phyloP scores from a whole-genome alignment of 2,329 filamentous ascomycete genomes.

The Diplodia scrobiculata region DNA sequence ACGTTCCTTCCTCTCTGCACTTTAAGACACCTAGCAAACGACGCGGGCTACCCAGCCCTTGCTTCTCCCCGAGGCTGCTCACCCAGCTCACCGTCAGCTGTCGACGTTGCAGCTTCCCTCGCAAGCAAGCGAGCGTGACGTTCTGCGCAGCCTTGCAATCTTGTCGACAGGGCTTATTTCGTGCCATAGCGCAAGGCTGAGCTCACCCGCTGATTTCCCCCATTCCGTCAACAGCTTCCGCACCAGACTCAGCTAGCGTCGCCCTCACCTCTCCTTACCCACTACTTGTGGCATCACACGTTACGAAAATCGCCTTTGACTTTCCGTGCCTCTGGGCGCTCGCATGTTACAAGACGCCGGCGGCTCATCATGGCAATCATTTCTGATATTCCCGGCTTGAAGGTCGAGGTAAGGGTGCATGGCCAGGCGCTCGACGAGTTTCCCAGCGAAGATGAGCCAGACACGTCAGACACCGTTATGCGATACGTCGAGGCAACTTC shows the following conservation, averaged over 20 bases:
- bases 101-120: not conserved
- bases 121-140: not conserved
- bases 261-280: not conserved
- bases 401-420: not conserved
- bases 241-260: not conserved
- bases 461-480: not conserved
- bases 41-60: not conserved
- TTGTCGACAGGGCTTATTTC: not conserved
- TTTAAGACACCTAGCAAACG: not conserved
- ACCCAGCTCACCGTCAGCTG: not conserved
- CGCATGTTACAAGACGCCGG: too few relatives aligned
- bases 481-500: not conserved
- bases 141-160: not conserved
- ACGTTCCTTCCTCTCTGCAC: not conserved
- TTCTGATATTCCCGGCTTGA: not conserved
- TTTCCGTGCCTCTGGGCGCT: not conserved
- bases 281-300: not conserved
- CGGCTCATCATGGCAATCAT: constrained; percentile 1
- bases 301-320: not conserved
- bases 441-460: not conserved
- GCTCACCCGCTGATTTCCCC: not conserved
- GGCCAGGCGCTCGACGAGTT: not conserved
- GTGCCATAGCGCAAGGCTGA: not conserved
- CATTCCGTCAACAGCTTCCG: not conserved
- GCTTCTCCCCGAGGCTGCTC: not conserved